phyloP scores from a whole-genome alignment of 176 grass and related monocot genomes.

The Oryza meyeriana region DNA sequence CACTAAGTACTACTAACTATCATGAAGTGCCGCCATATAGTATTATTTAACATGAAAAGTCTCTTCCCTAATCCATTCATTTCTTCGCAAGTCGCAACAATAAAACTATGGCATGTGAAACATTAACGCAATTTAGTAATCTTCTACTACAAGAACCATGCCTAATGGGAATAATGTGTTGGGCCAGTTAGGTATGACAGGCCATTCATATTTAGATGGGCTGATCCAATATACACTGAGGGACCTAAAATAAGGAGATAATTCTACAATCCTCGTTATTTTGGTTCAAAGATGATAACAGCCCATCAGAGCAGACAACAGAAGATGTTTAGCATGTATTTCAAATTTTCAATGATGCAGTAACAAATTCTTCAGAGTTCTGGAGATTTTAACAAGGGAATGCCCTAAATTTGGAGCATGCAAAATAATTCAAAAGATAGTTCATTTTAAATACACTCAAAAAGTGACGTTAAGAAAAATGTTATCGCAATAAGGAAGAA shows the following conservation, averaged over 20 bases:
- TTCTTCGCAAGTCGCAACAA: neutral
- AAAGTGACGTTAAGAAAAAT: constrained; percentile 1
- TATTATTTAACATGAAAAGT: neutral
- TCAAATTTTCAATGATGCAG: neutral
- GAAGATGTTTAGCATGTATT: neutral
- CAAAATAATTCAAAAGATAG: neutral
- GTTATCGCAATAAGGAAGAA: neutral
- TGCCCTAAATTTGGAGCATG: neutral
- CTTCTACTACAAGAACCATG: neutral
- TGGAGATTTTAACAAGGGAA: neutral
- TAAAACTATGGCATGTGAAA: neutral
- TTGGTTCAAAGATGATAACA: neutral
- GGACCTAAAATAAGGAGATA: neutral
- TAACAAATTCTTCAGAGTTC: neutral
- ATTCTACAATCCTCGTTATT: neutral
- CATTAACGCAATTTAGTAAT: neutral
- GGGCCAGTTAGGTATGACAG: neutral
- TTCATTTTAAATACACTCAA: neutral
- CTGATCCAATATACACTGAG: neutral
- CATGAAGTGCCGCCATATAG: neutral
- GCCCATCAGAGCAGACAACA: neutral
- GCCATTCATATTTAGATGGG: constrained; percentile 11
- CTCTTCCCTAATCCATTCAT: neutral
- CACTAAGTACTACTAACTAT: neutral
- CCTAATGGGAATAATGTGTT: neutral